These are phyloP conservation scores for Microstroma glucosiphilum DNA, from an alignment of 1,284 basidiomycete genomes.

Conservation along the genomic window DNA sequence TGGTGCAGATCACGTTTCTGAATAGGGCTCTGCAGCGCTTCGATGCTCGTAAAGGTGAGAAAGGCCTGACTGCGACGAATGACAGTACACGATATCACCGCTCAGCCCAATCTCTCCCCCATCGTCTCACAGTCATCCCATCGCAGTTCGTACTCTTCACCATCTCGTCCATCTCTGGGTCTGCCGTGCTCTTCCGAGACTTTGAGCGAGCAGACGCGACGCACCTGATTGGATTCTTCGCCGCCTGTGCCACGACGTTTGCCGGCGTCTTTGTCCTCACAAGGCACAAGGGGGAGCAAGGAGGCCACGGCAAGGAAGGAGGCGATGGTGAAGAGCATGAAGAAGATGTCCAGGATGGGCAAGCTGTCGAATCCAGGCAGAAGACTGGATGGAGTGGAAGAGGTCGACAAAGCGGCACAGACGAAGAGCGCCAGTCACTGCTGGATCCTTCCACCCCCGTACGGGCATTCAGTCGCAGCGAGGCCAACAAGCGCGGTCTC, in stretches of 20 bases:
- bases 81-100: background rate
- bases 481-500: background rate
- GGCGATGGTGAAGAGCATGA: conserved; percentile 5
- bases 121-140: conserved; percentile 53
- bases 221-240: conserved; percentile 75
- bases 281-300: conserved; percentile 16
- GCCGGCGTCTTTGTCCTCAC: conserved; percentile 66
- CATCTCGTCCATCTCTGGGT: conserved; percentile 76
- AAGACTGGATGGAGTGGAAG: background rate
- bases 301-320: background rate
- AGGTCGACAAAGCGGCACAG: background rate
- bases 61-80: background rate
- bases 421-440: background rate
- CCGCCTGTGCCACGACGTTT: conserved; percentile 75
- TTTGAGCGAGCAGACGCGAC: conserved; percentile 61
- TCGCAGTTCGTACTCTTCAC: conserved; percentile 81
- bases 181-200: conserved; percentile 86
- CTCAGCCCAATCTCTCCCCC: background rate
- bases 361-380: background rate
- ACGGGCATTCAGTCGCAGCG: background rate
- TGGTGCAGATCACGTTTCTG: conserved; percentile 84
- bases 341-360: background rate
- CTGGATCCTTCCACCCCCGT: background rate
- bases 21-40: conserved; percentile 59
- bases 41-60: conserved; percentile 24